Base-by-base conservation (phyloP, 1,284 basidiomycete genomes). In the Ceratobasidium papillatum region DNA sequence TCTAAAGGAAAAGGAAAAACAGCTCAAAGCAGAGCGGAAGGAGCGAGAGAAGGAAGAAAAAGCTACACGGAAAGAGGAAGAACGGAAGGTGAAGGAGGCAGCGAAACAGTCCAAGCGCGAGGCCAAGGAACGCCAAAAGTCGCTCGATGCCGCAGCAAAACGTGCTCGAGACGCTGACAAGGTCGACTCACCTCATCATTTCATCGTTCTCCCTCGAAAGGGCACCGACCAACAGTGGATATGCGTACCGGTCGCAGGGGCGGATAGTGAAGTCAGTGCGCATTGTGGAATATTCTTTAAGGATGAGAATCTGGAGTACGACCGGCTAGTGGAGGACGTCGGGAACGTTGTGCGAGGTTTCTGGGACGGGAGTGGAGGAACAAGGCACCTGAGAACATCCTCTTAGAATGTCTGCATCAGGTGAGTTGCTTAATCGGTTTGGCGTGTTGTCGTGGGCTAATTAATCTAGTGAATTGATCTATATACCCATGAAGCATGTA, bases 241-340 rank as follows among this genome's bases (percentile, higher is more conserved):
- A 76, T 80, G 81, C 54, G 85, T 88, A 0, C 66, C 81, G 30
- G 85, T 89, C 56, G 82, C 76, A 3, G 87, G 85, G 7, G 86
- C 84, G 7, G 80, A 85, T 7, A 86, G 88, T 77, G 87, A 88
- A 77, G 87, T 89, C 11, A 84, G 81, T 17, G 87, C 87, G 0
- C 88, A 89, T 79, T 83, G 81, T 72, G 87, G 87, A 38, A 76
- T 89, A n/a, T 88, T 88, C 78, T 86, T 87, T 61, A 84, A 82
- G 5, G 78, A 80, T 4, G 82, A 84, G 76, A 88, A 89, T 79
- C 76, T 85, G 69, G 85, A 85, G 19, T 89, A 88, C 78, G 84
- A 86, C 47, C 81, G 76, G 14, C 79, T 88, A 30, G 82, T 88
- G 3, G 82, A 84, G 52, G 81, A 82, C 47, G 87, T 87, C 14